A percentile compares a stretch with the other conserved stretches of the same genome.
phyloP scores from a whole-genome alignment of 2,329 filamentous ascomycete genomes.

The Orbilia blumenaviensis region DNA sequence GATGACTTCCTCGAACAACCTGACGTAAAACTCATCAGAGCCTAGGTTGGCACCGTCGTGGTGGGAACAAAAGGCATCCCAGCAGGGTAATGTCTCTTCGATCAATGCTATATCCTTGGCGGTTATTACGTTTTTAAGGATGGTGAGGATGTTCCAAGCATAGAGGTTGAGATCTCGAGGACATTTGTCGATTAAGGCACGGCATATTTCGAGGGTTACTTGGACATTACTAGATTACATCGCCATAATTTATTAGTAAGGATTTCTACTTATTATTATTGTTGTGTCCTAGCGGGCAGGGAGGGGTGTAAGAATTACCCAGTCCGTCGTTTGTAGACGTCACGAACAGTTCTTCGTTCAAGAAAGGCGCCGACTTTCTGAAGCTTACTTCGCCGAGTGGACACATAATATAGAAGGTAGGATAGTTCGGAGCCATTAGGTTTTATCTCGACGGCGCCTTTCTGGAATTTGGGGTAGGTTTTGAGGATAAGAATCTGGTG shows the following conservation, averaged over 20 bases:
- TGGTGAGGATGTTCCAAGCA: conserved; percentile 81
- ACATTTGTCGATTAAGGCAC: conserved; percentile 90
- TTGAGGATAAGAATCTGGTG: conserved; percentile 96
- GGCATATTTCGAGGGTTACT: conserved; percentile 91
- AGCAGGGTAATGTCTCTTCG: conserved; percentile 85
- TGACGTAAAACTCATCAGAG: conserved; percentile 83
- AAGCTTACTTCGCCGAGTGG: conserved; percentile 91
- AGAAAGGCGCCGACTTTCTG: conserved; percentile 95
- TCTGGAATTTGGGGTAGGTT: conserved; percentile 92
- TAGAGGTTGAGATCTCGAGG: conserved; percentile 90
- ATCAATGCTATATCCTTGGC: conserved; percentile 92
- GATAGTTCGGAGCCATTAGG: conserved; percentile 96
- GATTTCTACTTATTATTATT: too few relatives aligned
- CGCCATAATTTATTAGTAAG: too few relatives aligned
- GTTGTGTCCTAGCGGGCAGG: too few relatives aligned
- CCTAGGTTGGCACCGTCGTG: conserved; percentile 86
- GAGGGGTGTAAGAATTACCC: too few relatives aligned
- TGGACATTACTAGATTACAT: conserved; percentile 82
- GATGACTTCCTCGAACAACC: conserved; percentile 83
- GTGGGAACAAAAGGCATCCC: conserved; percentile 86
- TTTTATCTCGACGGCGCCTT: conserved; percentile 89
- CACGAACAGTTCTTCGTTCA: conserved; percentile 89
- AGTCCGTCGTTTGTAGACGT: conserved; percentile 87
- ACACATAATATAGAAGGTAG: conserved; percentile 96
- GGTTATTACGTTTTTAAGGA: conserved; percentile 81